These are phyloP conservation scores for Penicillium bialowiezense DNA, from an alignment of 495 filamentous ascomycete species.

Conservation along the genomic window DNA sequence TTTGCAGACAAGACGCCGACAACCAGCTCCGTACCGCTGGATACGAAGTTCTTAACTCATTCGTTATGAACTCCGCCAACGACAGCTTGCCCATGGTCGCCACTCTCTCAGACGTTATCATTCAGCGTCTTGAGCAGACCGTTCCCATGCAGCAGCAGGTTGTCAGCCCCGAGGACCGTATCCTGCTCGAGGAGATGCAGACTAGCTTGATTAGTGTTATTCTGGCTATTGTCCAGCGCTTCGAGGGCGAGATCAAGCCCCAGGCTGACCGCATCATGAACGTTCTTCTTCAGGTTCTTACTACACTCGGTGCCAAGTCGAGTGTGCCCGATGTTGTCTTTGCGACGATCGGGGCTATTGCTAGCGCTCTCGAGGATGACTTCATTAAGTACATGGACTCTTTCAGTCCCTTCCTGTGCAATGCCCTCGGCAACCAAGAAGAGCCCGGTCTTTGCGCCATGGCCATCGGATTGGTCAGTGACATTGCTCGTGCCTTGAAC, in stretches of 20 bases:
- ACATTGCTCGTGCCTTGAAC: constrained; percentile 88
- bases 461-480: constrained; percentile 95
- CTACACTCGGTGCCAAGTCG: constrained; percentile 77
- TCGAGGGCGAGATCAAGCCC: constrained; percentile 87
- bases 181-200: constrained; percentile 95
- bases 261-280: constrained; percentile 94
- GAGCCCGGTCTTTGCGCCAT: constrained; percentile 91
- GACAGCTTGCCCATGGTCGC: constrained; percentile 81
- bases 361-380: constrained; percentile 84
- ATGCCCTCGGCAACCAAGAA: constrained; percentile 90
- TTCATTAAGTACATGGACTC: constrained; percentile 96
- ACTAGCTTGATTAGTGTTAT: constrained; percentile 89
- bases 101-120: constrained; percentile 73
- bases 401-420: constrained; percentile 87
- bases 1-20: constrained; percentile 66
- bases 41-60: constrained; percentile 95
- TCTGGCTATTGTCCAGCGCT: constrained; percentile 84
- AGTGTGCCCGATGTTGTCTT: constrained; percentile 93
- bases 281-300: constrained; percentile 74
- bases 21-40: constrained; percentile 93
- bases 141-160: constrained; percentile 90
- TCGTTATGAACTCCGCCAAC: constrained; percentile 83
- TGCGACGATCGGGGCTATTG: constrained; percentile 79
- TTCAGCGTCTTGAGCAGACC: constrained; percentile 87
- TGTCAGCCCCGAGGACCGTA: constrained; percentile 91